Conservation (phyloP, 2,329 filamentous ascomycete species). For the Thelonectria discophora region DNA sequence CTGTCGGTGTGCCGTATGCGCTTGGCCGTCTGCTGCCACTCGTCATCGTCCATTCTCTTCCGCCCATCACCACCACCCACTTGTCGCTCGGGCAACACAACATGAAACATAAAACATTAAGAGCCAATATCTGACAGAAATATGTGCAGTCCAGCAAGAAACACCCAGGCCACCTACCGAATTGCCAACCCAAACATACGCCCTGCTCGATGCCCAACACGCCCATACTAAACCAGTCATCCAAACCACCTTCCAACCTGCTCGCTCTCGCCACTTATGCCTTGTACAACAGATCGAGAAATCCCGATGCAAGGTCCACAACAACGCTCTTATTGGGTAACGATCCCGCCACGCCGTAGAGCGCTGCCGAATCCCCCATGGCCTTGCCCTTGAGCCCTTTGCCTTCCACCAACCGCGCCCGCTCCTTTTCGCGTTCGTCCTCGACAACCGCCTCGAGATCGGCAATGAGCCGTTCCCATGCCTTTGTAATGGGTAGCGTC, state of each 20-base stretch:
- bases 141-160: no score
- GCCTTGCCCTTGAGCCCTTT: conserved; percentile 72
- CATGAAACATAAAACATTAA: no score
- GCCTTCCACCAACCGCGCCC: conserved; percentile 74
- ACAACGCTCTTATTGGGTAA: conserved; percentile 96
- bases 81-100: no score
- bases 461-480: conserved; percentile 78
- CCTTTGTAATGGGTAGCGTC: conserved; percentile 84
- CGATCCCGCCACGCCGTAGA: conserved; percentile 95
- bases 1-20: background rate
- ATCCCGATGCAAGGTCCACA: conserved; percentile 87
- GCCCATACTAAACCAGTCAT: conserved; percentile 16
- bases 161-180: background rate
- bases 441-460: conserved; percentile 76
- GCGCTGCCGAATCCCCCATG: conserved; percentile 81
- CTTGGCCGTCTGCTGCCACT: background rate
- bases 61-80: no score
- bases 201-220: conserved; percentile 1
- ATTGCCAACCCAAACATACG: conserved; percentile 12
- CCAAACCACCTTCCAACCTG: background rate
- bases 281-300: conserved; percentile 93
- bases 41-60: background rate
- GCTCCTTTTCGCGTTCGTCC: conserved; percentile 82
- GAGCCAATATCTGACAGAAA: no score
- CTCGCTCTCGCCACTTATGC: conserved; percentile 57